Evolutionary conservation across 2,329 filamentous ascomycete genomes (phyloP).

Genomic region (Penicillium sp.): DNA sequence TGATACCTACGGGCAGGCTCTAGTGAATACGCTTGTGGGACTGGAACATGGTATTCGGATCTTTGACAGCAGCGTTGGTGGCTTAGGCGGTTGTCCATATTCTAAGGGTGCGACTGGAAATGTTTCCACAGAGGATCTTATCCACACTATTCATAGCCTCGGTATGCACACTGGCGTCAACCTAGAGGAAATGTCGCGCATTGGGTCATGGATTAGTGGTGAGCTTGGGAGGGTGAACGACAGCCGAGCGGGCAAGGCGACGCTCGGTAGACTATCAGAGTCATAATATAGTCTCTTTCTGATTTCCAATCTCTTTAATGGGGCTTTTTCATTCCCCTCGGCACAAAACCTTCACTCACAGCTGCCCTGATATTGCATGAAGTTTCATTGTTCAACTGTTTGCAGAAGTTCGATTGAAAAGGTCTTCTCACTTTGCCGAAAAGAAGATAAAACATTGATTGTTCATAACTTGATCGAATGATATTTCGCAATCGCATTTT

Average conservation of each 20-base stretch:
- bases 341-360: background rate
- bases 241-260: conserved; percentile 57
- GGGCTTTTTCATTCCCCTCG: background rate
- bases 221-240: conserved; percentile 55
- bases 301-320: background rate
- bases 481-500: background rate
- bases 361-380: background rate
- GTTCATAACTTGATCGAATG: background rate
- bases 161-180: conserved; percentile 62
- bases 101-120: conserved; percentile 67
- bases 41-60: conserved; percentile 64
- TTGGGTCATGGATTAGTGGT: conserved; percentile 58
- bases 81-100: conserved; percentile 65
- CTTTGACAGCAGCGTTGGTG: conserved; percentile 65
- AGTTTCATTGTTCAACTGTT: background rate
- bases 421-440: background rate
- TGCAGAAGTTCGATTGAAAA: background rate
- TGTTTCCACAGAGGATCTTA: conserved; percentile 63
- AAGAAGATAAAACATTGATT: background rate
- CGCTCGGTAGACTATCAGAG: conserved; percentile 39
- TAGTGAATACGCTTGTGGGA: conserved; percentile 64
- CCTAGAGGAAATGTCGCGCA: conserved; percentile 55
- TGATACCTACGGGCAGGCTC: conserved; percentile 65
- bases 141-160: conserved; percentile 61
- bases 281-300: conserved; percentile 7